Percentiles rank a stretch among this genome's conserved stretches.
phyloP scores from a whole-genome alignment of 2,329 filamentous ascomycete species.

The Hypoxylon sp. region DNA sequence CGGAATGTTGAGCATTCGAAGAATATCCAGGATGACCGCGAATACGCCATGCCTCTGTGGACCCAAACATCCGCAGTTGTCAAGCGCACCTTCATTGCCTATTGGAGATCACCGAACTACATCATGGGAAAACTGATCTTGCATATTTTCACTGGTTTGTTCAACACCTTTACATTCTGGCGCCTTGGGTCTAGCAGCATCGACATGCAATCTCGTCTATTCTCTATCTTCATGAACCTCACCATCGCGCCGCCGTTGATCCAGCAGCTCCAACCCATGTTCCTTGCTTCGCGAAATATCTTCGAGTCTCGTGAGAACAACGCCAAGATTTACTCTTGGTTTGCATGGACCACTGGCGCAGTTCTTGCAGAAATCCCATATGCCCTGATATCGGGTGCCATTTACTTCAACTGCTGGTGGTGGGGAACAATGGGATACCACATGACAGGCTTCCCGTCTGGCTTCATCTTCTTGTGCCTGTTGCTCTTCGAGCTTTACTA shows the following conservation, averaged over 20 bases:
- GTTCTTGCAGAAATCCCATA: slow-evolving; percentile 77
- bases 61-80: slow-evolving; percentile 64
- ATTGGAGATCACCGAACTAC: slow-evolving; percentile 73
- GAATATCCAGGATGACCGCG: slow-evolving; percentile 60
- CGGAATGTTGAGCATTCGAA: slow-evolving; percentile 49
- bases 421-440: slow-evolving; percentile 59
- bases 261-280: slow-evolving; percentile 79
- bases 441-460: slow-evolving; percentile 63
- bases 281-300: slow-evolving; percentile 70
- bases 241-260: slow-evolving; percentile 79
- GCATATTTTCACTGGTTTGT: slow-evolving; percentile 69
- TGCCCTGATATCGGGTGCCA: slow-evolving; percentile 67
- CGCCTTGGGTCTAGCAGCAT: slow-evolving; percentile 64
- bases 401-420: slow-evolving; percentile 74
- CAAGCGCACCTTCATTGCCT: slow-evolving; percentile 66
- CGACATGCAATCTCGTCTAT: slow-evolving; percentile 75
- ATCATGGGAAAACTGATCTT: slow-evolving; percentile 68
- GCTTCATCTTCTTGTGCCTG: slow-evolving; percentile 69
- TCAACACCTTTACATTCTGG: slow-evolving; percentile 77
- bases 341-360: slow-evolving; percentile 71
- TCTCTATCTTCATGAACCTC: slow-evolving; percentile 79
- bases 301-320: slow-evolving; percentile 77
- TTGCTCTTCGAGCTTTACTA: slow-evolving; percentile 58
- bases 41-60: slow-evolving; percentile 69
- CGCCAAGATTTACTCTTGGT: slow-evolving; percentile 83